Evolutionary conservation across 2,329 filamentous ascomycete species (phyloP).

Genomic region (Fusarium foetens): DNA sequence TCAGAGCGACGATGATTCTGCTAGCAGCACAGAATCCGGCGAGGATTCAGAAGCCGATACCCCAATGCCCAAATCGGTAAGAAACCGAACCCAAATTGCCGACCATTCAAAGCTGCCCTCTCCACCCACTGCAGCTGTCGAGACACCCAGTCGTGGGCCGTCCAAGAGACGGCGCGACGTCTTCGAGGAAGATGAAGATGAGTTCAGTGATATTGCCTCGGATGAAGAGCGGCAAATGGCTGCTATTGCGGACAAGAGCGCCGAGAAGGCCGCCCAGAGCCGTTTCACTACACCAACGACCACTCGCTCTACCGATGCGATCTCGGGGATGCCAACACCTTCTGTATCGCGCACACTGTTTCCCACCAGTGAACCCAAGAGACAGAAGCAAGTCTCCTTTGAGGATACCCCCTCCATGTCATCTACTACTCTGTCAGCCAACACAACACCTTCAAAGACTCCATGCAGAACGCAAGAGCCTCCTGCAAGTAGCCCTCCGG

Average conservation of each 20-base stretch:
- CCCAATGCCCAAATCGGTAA: neutral
- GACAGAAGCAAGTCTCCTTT: constrained; percentile 49
- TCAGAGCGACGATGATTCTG: constrained; percentile 10
- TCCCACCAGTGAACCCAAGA: constrained; percentile 44
- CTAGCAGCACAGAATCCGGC: constrained; percentile 21
- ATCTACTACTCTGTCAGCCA: constrained; percentile 22
- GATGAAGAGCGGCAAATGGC: constrained; percentile 54
- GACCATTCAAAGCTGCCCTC: neutral
- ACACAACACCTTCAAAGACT: constrained; percentile 22
- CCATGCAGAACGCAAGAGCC: constrained; percentile 2
- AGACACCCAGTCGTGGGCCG: constrained; percentile 35
- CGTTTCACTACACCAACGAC: constrained; percentile 43
- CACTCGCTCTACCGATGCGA: constrained; percentile 39
- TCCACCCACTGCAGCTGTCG: neutral
- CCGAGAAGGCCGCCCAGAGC: constrained; percentile 38
- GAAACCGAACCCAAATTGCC: neutral
- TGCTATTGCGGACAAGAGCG: constrained; percentile 50
- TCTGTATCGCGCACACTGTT: constrained; percentile 52
- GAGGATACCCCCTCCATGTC: constrained; percentile 35
- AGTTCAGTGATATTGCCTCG: constrained; percentile 50
- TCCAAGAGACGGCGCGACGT: constrained; percentile 47
- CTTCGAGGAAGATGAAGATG: constrained; percentile 44
- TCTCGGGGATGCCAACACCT: constrained; percentile 48
- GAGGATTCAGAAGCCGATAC: constrained; percentile 18
- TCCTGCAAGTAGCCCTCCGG: constrained; percentile 29